phyloP scores from a whole-genome alignment of 441 rosid genomes.

The Sinapis alba region DNA sequence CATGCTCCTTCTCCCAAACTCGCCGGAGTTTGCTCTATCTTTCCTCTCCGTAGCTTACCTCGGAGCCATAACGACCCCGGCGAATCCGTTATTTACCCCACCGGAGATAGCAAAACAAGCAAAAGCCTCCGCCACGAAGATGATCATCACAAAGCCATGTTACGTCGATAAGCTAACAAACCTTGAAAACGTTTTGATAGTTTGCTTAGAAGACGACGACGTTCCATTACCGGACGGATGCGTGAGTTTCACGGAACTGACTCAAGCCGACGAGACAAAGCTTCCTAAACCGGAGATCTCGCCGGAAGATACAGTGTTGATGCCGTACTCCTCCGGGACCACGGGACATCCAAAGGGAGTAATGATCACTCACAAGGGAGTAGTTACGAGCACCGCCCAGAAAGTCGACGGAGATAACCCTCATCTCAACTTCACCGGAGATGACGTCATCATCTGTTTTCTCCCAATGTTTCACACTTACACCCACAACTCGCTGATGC shows the following conservation, averaged over 20 bases:
- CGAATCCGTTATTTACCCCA: slow-evolving; percentile 52
- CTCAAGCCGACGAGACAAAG: slow-evolving; percentile 35
- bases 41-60: slow-evolving; percentile 46
- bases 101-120: slow-evolving; percentile 51
- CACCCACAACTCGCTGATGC: slow-evolving; percentile 48
- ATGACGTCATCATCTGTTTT: slow-evolving; percentile 54
- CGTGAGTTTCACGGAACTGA: slow-evolving; percentile 41
- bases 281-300: slow-evolving; percentile 38
- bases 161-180: slow-evolving; percentile 36
- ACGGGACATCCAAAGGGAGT: slow-evolving; percentile 64
- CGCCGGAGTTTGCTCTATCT: slow-evolving; percentile 47
- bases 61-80: slow-evolving; percentile 48
- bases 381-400: slow-evolving; percentile 58
- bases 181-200: slow-evolving; percentile 36
- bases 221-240: slow-evolving; percentile 39
- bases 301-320: slow-evolving; percentile 52
- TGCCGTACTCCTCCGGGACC: slow-evolving; percentile 63
- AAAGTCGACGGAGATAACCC: slow-evolving; percentile 69
- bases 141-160: slow-evolving; percentile 45
- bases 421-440: slow-evolving; percentile 42
- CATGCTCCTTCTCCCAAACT: slow-evolving; percentile 53
- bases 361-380: slow-evolving; percentile 55
- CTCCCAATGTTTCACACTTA: slow-evolving; percentile 61
- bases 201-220: slow-evolving; percentile 26
- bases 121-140: slow-evolving; percentile 43